Evolutionary conservation across 202 grass and related monocot species (phyloP), one percentile per base, ranked within the genome.

Genomic region (Bolboschoenoplectus hybrid): DNA sequence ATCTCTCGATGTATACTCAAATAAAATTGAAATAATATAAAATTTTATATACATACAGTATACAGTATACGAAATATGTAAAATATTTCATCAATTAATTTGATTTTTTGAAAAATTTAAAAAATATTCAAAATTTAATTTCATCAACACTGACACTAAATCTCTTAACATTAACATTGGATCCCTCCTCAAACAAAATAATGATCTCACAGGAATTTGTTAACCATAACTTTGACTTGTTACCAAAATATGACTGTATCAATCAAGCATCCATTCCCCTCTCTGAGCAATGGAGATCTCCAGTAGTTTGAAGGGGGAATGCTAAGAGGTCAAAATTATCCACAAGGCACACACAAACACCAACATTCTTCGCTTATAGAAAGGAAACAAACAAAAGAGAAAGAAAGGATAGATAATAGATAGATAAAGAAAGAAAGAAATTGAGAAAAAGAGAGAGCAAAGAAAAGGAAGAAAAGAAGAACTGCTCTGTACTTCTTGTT

Each of bases 311-410:
- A 43, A 4, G 46, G 4, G 14, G 41, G 69, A 73, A 51, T 80
- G 34, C 8, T 52, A 60, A 80, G 16, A 60, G 3, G 53, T 61
- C 36, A 80, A 80, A 26, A 80, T 80, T 61, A 61, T 80, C 52
- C 75, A 58, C 11, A 55, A 44, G 13, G 17, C 5, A 66, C 13
- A 26, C n/a, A 45, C 32, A 60, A 43, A n/a, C 34, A 12, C 52
- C 1, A 6, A 79, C 4, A 57, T 78, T 79, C 75, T 35, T 58
- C 43, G 51, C 75, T 79, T 60, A 9, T 0, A 10, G 7, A 41
- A 65, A 53, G 16, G 50, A 68, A 84, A 84, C 46, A 68, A 81
- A 43, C 47, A 81, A 65, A 83, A 83, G 9, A 51, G 16, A 62
- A 81, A 13, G 50, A 26, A 26, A 26, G 26, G 26, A 26, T 26